These are phyloP conservation scores for Sungouiella blattae DNA, from an alignment of 805 yeast genomes.

Conservation along the genomic window DNA sequence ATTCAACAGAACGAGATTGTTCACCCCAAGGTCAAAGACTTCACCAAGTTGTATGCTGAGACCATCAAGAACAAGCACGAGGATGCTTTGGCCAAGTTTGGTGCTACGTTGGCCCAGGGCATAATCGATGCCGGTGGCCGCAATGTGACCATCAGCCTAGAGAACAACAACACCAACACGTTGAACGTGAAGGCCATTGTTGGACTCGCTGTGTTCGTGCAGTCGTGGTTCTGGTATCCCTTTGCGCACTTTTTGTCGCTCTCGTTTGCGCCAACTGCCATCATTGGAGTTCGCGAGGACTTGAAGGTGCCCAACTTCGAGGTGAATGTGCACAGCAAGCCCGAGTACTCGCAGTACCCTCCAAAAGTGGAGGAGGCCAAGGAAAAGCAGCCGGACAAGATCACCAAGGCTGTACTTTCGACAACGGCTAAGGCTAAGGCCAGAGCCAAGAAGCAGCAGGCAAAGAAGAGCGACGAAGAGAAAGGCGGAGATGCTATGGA, in stretches of 20 bases:
- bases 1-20: constrained; percentile 83
- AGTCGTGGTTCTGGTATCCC: constrained; percentile 99
- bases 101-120: constrained; percentile 96
- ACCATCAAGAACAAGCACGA: constrained; percentile 87
- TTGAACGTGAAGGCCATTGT: constrained; percentile 88
- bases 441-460: constrained; percentile 68
- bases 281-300: constrained; percentile 82
- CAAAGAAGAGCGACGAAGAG: constrained; percentile 51
- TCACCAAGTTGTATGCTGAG: constrained; percentile 69
- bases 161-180: constrained; percentile 84
- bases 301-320: constrained; percentile 82
- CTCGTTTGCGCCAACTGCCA: constrained; percentile 88
- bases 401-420: constrained; percentile 89
- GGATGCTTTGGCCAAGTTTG: constrained; percentile 95
- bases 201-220: constrained; percentile 84
- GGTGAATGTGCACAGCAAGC: constrained; percentile 75
- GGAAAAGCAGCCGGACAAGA: constrained; percentile 81
- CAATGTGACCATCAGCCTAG: constrained; percentile 89
- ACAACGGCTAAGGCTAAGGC: constrained; percentile 94
- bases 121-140: constrained; percentile 98
- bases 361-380: constrained; percentile 78
- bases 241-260: constrained; percentile 87
- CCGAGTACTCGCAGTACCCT: constrained; percentile 82
- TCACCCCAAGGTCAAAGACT: constrained; percentile 72
- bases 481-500: constrained; percentile 44